Conservation (phyloP, 495 filamentous ascomycete species). For the Penicillium lividum region DNA sequence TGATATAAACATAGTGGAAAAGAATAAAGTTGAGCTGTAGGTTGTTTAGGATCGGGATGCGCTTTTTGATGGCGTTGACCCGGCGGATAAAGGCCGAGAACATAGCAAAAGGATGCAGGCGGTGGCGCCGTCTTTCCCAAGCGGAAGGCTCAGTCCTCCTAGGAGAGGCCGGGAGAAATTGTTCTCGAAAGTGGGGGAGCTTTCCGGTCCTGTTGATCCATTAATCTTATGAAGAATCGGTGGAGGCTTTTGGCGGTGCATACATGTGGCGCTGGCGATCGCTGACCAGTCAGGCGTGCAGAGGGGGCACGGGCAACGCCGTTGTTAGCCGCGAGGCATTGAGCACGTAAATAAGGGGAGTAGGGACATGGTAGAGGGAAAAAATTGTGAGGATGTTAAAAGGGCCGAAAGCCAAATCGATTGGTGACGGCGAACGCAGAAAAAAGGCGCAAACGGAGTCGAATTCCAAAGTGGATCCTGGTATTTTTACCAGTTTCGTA, state of each 20-base stretch:
- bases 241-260: conserved; percentile 1
- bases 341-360: conserved; percentile 6
- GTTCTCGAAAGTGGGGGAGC: conserved; percentile 19
- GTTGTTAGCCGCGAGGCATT: conserved; percentile 27
- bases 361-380: conserved; percentile 2
- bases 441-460: conserved; percentile 21
- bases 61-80: conserved; percentile 24
- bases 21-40: conserved; percentile 82
- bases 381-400: not conserved
- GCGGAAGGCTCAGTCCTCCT: conserved; percentile 11
- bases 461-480: not conserved
- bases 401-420: not conserved
- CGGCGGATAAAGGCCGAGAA: conserved; percentile 30
- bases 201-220: conserved; percentile 18
- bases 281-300: conserved; percentile 24
- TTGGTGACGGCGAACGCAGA: conserved; percentile 1
- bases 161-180: conserved; percentile 12
- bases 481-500: conserved; percentile 5
- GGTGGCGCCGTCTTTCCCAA: conserved; percentile 19
- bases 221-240: not conserved
- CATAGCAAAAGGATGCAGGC: conserved; percentile 28
- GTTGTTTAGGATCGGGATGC: conserved; percentile 39
- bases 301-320: conserved; percentile 18
- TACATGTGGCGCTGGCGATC: conserved; percentile 15
- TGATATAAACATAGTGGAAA: conserved; percentile 82